A percentile compares a stretch with the other conserved stretches of the same genome.
Evolutionary conservation across 2,329 filamentous ascomycete genomes (phyloP).

Genomic region (Microdochium bolleyi): DNA sequence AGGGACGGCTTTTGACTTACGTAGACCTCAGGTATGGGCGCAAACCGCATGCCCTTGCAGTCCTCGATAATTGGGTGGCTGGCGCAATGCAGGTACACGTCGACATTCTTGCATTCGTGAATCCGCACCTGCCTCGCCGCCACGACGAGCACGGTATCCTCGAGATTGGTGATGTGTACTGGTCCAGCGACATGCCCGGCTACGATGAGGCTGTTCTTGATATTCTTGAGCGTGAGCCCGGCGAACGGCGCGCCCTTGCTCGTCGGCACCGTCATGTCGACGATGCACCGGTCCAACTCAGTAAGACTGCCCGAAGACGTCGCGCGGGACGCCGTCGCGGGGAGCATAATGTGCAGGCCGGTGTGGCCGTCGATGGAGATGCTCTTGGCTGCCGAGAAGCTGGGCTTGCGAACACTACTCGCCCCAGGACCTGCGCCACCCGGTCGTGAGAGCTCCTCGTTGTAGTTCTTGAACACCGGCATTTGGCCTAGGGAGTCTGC

Average conservation of each 20-base stretch:
- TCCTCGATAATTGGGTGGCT: constrained; percentile 93
- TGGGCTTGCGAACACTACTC: constrained; percentile 44
- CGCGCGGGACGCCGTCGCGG: constrained; percentile 60
- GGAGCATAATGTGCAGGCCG: constrained; percentile 69
- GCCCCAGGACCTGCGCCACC: constrained; percentile 11
- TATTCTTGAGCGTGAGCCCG: constrained; percentile 57
- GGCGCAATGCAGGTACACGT: constrained; percentile 73
- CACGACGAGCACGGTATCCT: constrained; percentile 69
- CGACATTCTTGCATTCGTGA: constrained; percentile 75
- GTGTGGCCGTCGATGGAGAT: constrained; percentile 60
- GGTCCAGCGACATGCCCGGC: constrained; percentile 73
- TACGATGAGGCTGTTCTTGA: constrained; percentile 64
- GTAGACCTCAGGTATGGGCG: constrained; percentile 61
- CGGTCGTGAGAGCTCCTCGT: constrained; percentile 41
- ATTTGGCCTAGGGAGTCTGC: background rate
- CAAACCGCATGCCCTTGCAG: constrained; percentile 71
- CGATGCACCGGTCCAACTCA: constrained; percentile 60
- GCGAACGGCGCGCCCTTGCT: constrained; percentile 58
- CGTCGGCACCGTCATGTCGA: constrained; percentile 70
- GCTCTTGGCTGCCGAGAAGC: constrained; percentile 53
- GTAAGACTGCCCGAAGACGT: constrained; percentile 68
- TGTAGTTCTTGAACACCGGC: constrained; percentile 40
- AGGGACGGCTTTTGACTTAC: constrained; percentile 38
- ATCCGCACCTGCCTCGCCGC: constrained; percentile 84
- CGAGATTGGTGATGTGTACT: constrained; percentile 71